Percentiles rank a stretch among this genome's conserved stretches.
Evolutionary conservation across 192 early-diverging fungal genomes (phyloP).

Genomic region (Coemansia interrupta): DNA sequence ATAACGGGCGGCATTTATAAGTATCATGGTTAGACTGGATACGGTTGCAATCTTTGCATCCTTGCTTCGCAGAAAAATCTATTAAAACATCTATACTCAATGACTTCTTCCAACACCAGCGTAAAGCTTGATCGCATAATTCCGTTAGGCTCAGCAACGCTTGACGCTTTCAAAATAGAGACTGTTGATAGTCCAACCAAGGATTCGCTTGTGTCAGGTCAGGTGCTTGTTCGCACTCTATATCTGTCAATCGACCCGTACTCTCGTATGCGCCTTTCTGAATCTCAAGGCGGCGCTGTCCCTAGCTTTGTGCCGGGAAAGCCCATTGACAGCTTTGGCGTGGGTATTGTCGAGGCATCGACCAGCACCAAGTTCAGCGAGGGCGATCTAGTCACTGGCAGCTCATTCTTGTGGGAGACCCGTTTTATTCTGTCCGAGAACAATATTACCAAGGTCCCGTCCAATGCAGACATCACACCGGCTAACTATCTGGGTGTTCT

Average conservation of each 20-base stretch:
- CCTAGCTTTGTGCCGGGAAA: conserved; percentile 25
- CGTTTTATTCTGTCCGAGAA: conserved; percentile 13
- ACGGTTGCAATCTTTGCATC: background rate
- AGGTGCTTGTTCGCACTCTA: conserved; percentile 9
- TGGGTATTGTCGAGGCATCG: conserved; percentile 66
- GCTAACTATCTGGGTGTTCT: conserved; percentile 62
- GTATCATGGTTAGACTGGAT: too few relatives aligned
- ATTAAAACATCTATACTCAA: background rate
- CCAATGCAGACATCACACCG: conserved; percentile 44
- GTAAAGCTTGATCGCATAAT: conserved; percentile 16
- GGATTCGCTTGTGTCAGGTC: conserved; percentile 5
- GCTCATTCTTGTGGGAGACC: conserved; percentile 57
- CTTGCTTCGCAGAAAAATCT: background rate
- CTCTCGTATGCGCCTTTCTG: conserved; percentile 3
- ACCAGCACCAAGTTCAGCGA: conserved; percentile 55
- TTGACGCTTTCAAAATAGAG: conserved; percentile 23
- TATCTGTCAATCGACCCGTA: conserved; percentile 13
- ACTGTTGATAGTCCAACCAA: conserved; percentile 6
- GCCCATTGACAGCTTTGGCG: conserved; percentile 59
- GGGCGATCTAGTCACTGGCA: conserved; percentile 65
- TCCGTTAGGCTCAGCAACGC: conserved; percentile 15
- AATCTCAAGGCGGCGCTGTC: conserved; percentile 2
- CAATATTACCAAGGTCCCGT: conserved; percentile 9
- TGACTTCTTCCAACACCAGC: conserved; percentile 14
- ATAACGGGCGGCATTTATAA: too few relatives aligned